These are phyloP conservation scores for Phytophthora ramorum DNA, from an alignment of 352 stramenopile species.

Conservation along the genomic window DNA sequence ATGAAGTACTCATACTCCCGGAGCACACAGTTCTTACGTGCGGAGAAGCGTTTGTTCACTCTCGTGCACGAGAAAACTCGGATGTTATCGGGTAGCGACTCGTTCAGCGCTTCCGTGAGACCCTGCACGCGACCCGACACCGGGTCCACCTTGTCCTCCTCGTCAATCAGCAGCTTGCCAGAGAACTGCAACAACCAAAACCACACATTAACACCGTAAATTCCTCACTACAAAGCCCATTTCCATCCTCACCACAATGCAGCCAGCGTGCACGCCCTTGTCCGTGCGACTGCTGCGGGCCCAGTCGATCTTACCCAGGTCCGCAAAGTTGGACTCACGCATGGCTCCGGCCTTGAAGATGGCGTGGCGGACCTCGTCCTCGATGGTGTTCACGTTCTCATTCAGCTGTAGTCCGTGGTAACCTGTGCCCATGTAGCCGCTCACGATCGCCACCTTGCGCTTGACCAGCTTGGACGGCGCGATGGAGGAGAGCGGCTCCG, in stretches of 20 bases:
- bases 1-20: constrained; percentile 94
- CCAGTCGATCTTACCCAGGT: constrained; percentile 92
- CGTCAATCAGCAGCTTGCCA: constrained; percentile 87
- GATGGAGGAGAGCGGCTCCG: neutral
- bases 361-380: constrained; percentile 80
- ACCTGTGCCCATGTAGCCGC: constrained; percentile 82
- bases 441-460: constrained; percentile 89
- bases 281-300: constrained; percentile 90
- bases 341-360: constrained; percentile 86
- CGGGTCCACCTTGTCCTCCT: constrained; percentile 69
- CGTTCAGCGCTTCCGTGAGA: constrained; percentile 79
- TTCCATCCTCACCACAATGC: constrained; percentile 76
- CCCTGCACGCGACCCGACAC: constrained; percentile 61
- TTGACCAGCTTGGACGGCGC: constrained; percentile 63
- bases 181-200: constrained; percentile 61
- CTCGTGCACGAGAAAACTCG: constrained; percentile 89
- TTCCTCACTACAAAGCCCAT: neutral
- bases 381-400: constrained; percentile 83
- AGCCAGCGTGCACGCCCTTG: constrained; percentile 92
- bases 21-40: constrained; percentile 86
- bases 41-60: constrained; percentile 92
- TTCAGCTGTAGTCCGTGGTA: constrained; percentile 87
- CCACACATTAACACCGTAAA: constrained; percentile 8
- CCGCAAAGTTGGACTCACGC: constrained; percentile 88
- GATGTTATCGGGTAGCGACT: constrained; percentile 76